Percentiles rank a stretch among this genome's conserved stretches.
These are phyloP conservation scores for Hypoxylon sp. DNA, from an alignment of 2,329 filamentous ascomycete species.

Conservation along the genomic window DNA sequence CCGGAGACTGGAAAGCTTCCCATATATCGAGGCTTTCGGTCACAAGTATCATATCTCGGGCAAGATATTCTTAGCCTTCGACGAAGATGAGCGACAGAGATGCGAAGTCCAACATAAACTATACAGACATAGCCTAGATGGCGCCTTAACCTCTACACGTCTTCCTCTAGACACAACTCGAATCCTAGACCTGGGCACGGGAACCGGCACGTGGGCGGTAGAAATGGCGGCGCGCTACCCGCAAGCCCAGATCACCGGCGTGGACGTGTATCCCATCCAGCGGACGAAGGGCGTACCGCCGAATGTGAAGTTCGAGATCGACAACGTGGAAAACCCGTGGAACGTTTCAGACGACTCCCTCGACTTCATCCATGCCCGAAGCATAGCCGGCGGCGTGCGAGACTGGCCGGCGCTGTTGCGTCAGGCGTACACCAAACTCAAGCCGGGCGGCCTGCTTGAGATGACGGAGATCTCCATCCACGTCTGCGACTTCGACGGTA, in stretches of 20 bases:
- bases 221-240: conserved; percentile 58
- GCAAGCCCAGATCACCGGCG: conserved; percentile 54
- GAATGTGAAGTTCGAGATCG: conserved; percentile 70
- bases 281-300: conserved; percentile 62
- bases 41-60: conserved; percentile 48
- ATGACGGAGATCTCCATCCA: conserved; percentile 57
- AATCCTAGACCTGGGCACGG: conserved; percentile 58
- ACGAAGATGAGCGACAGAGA: conserved; percentile 46
- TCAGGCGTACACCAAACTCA: conserved; percentile 56
- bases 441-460: conserved; percentile 59
- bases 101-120: conserved; percentile 46
- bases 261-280: conserved; percentile 58
- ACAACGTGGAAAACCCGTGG: conserved; percentile 66
- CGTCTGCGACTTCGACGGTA: conserved; percentile 55
- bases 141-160: conserved; percentile 47
- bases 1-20: conserved; percentile 29
- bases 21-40: conserved; percentile 47
- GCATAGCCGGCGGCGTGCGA: conserved; percentile 59
- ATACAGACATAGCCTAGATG: conserved; percentile 47
- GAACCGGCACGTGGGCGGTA: conserved; percentile 58
- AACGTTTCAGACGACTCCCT: conserved; percentile 45
- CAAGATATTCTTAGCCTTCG: conserved; percentile 49
- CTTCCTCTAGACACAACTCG: conserved; percentile 45
- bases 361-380: conserved; percentile 59
- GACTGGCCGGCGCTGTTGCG: conserved; percentile 55